Percentiles rank a stretch among this genome's conserved stretches.
Evolutionary conservation across 1,284 basidiomycete genomes (phyloP).

Genomic region (Melampsora americana): DNA sequence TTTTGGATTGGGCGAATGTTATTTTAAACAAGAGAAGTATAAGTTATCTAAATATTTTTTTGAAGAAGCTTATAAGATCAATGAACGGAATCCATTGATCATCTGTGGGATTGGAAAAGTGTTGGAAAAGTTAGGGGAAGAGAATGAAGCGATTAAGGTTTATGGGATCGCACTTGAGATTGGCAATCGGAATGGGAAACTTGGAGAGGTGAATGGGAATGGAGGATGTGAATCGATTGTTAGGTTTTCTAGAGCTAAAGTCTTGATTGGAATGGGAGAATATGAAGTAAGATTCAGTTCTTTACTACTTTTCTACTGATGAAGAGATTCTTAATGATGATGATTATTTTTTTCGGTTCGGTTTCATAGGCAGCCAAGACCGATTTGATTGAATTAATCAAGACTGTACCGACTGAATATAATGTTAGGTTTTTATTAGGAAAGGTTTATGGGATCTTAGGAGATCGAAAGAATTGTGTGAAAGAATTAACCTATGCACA

Average conservation of each 20-base stretch:
- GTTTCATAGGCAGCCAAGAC: conserved; percentile 66
- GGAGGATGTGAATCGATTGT: conserved; percentile 62
- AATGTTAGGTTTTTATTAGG: conserved; percentile 94
- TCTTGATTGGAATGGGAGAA: conserved; percentile 74
- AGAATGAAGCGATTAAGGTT: conserved; percentile 69
- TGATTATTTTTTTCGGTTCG: conserved; percentile 44
- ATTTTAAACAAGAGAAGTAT: conserved; percentile 82
- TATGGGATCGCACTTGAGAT: conserved; percentile 71
- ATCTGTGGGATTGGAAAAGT: conserved; percentile 87
- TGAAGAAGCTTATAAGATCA: conserved; percentile 79
- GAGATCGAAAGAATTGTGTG: conserved; percentile 72
- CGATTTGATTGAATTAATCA: conserved; percentile 73
- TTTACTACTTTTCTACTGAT: neutral
- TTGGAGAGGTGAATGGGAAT: conserved; percentile 65
- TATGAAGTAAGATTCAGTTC: conserved; percentile 66
- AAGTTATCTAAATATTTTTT: conserved; percentile 91
- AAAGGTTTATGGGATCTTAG: conserved; percentile 75
- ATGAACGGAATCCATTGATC: conserved; percentile 83
- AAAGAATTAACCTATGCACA: conserved; percentile 79
- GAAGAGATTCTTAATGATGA: conserved; percentile 6
- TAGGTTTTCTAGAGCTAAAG: conserved; percentile 82
- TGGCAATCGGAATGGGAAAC: conserved; percentile 60
- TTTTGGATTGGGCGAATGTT: conserved; percentile 95
- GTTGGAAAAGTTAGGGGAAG: conserved; percentile 73
- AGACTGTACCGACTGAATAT: conserved; percentile 81